A percentile compares a stretch with the other conserved stretches of the same genome.
These are phyloP conservation scores for Alliaria petiolata DNA, from an alignment of 345 rosid species.

Conservation along the genomic window DNA sequence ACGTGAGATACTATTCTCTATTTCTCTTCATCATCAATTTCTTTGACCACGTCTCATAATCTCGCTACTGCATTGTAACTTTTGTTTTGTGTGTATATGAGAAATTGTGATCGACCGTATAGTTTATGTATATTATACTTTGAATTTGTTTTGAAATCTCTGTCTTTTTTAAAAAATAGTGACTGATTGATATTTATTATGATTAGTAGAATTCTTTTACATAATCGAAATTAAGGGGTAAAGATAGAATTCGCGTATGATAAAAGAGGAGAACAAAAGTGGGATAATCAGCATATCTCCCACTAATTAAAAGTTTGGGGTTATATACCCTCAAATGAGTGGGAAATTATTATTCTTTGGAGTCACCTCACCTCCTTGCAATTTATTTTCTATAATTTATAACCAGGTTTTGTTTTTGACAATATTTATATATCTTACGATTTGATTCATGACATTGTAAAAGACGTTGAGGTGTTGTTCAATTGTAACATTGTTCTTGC, in stretches of 20 bases:
- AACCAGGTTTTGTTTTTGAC: background rate
- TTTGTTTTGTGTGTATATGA: background rate
- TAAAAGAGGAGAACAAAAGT: too few relatives aligned
- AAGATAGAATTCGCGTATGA: too few relatives aligned
- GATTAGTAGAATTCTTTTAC: background rate
- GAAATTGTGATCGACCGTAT: too few relatives aligned
- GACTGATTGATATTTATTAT: background rate
- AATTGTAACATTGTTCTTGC: conserved; percentile 1
- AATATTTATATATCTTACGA: background rate
- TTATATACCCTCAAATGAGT: conserved; percentile 40
- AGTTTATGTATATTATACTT: background rate
- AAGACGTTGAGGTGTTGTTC: conserved; percentile 14
- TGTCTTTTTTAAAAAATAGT: background rate
- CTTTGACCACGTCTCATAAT: conserved; percentile 35
- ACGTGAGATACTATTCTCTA: conserved; percentile 42
- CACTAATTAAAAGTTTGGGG: background rate
- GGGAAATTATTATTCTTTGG: conserved; percentile 41
- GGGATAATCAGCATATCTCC: background rate
- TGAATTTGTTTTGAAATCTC: background rate
- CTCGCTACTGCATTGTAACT: background rate
- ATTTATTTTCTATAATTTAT: background rate
- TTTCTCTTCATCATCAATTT: conserved; percentile 4
- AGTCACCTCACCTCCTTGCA: background rate
- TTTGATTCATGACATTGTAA: conserved; percentile 9
- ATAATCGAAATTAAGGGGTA: background rate